A percentile compares a stretch with the other conserved stretches of the same genome.
phyloP scores from a whole-genome alignment of 1,139 yeast species.

The Pneumocystis sp. region DNA sequence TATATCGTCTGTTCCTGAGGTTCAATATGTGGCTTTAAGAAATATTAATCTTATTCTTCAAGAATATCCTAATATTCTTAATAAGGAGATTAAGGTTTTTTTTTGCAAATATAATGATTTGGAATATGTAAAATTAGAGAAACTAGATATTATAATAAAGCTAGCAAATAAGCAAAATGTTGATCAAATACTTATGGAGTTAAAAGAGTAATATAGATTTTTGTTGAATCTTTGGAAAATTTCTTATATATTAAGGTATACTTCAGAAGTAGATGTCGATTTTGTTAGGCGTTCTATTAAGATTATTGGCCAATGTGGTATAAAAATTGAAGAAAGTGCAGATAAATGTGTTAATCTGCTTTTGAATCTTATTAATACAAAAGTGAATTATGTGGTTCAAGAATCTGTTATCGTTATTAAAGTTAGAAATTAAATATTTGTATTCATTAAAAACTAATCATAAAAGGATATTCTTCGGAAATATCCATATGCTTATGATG shows the following conservation, averaged over 20 bases:
- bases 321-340: constrained; percentile 48
- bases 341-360: constrained; percentile 64
- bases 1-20: constrained; percentile 78
- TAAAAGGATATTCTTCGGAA: constrained; percentile 53
- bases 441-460: background rate
- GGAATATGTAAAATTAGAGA: constrained; percentile 77
- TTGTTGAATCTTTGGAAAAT: background rate
- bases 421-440: constrained; percentile 17
- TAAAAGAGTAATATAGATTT: constrained; percentile 40
- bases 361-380: constrained; percentile 58
- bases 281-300: constrained; percentile 69
- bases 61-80: constrained; percentile 66
- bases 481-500: constrained; percentile 55
- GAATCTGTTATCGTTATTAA: constrained; percentile 62
- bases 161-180: constrained; percentile 61
- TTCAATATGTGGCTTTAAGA: constrained; percentile 86
- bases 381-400: constrained; percentile 64
- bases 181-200: constrained; percentile 59
- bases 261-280: constrained; percentile 87
- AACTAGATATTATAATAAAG: constrained; percentile 77
- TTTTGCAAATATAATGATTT: constrained; percentile 94
- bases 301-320: constrained; percentile 81
- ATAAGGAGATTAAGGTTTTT: constrained; percentile 74
- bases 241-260: constrained; percentile 28
- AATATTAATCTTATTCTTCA: constrained; percentile 83